Percentiles rank a stretch among this genome's conserved stretches.
phyloP scores from a whole-genome alignment of 345 rosid genomes.

The Ceriops decandra region DNA sequence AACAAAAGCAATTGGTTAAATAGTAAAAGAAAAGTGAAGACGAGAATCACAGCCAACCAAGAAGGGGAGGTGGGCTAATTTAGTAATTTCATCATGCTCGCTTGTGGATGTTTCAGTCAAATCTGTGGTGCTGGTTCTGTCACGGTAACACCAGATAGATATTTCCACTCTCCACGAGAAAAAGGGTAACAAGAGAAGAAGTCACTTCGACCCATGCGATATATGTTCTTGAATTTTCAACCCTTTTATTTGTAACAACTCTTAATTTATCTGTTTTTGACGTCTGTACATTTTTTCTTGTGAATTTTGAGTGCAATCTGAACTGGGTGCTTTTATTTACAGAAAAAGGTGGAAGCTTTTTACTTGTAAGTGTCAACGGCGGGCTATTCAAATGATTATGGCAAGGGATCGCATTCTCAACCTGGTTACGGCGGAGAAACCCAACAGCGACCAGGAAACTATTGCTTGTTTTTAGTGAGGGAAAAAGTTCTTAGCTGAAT shows the following conservation, averaged over 20 bases:
- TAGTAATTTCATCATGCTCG: neutral
- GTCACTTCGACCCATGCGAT: too few relatives aligned
- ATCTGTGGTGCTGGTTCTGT: too few relatives aligned
- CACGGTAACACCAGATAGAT: neutral
- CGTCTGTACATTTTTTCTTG: neutral
- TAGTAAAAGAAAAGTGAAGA: too few relatives aligned
- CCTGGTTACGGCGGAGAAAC: conserved; percentile 30
- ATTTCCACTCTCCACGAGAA: neutral
- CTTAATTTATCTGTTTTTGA: neutral
- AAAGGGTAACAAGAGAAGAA: neutral
- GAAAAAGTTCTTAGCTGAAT: conserved; percentile 13
- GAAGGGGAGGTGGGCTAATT: neutral
- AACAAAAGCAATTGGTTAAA: too few relatives aligned
- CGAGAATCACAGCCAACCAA: too few relatives aligned
- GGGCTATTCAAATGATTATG: conserved; percentile 27
- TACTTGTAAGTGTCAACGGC: conserved; percentile 11
- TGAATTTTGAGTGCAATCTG: neutral
- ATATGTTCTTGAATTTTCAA: neutral
- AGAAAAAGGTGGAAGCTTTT: neutral
- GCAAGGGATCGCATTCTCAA: conserved; percentile 28
- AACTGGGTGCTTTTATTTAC: neutral
- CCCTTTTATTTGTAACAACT: neutral
- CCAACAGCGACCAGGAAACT: conserved; percentile 15
- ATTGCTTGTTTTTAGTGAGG: conserved; percentile 11
- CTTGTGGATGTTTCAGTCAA: neutral